Conservation (phyloP, 2,329 filamentous ascomycete species). For the Elsinoe fawcettii region DNA sequence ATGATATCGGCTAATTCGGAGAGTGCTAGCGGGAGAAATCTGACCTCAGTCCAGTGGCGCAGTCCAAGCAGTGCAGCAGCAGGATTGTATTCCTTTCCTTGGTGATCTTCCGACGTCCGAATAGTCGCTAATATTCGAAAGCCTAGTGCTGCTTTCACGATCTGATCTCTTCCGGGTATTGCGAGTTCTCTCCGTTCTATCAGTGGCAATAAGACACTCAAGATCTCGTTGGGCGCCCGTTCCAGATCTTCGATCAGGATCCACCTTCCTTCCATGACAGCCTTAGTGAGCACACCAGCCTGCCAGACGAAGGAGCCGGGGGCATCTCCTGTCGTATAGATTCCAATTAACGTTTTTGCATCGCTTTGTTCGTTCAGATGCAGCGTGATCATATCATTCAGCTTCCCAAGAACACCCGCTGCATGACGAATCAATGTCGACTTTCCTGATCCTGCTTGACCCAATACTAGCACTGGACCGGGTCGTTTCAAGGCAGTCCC, state of each 20-base stretch:
- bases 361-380: slow-evolving; percentile 98
- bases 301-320: slow-evolving; percentile 90
- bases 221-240: slow-evolving; percentile 85
- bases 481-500: slow-evolving; percentile 58
- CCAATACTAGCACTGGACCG: slow-evolving; percentile 72
- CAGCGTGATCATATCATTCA: slow-evolving; percentile 78
- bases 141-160: slow-evolving; percentile 69
- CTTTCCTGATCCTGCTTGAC: slow-evolving; percentile 81
- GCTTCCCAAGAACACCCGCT: slow-evolving; percentile 69
- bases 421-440: slow-evolving; percentile 77
- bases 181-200: slow-evolving; percentile 88
- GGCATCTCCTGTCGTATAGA: slow-evolving; percentile 82
- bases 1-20: slow-evolving; percentile 71
- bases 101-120: slow-evolving; percentile 57
- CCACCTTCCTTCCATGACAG: slow-evolving; percentile 90
- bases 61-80: slow-evolving; percentile 65
- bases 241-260: slow-evolving; percentile 96
- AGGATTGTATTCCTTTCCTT: slow-evolving; percentile 64
- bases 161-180: slow-evolving; percentile 82
- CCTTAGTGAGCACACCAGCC: slow-evolving; percentile 85
- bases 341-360: slow-evolving; percentile 87
- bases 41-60: slow-evolving; percentile 77
- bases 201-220: slow-evolving; percentile 84
- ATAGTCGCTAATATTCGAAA: slow-evolving; percentile 92
- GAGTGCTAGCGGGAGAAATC: slow-evolving; percentile 56